phyloP scores from a whole-genome alignment of 352 stramenopile genomes.

The Blastocystis sp. region DNA sequence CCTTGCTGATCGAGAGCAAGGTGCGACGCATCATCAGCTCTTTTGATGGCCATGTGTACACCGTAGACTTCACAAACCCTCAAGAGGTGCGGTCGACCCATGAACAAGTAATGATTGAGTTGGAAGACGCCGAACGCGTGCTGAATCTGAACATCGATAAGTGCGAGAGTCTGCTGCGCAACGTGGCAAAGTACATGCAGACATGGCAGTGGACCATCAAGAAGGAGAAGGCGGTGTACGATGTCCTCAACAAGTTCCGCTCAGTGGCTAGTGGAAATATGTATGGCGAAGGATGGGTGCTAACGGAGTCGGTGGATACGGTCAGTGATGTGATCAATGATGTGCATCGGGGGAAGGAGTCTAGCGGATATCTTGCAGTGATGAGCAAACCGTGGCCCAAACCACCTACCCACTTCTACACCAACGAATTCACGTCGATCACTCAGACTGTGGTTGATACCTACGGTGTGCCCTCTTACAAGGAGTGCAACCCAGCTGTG shows the following conservation, averaged over 20 bases:
- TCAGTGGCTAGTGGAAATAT: conserved; percentile 91
- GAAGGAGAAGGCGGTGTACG: conserved; percentile 92
- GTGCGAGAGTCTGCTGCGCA: conserved; percentile 83
- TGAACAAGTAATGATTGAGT: conserved; percentile 83
- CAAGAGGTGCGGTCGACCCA: conserved; percentile 74
- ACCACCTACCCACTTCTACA: conserved; percentile 94
- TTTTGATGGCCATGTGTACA: conserved; percentile 90
- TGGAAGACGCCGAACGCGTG: conserved; percentile 90
- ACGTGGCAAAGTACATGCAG: conserved; percentile 84
- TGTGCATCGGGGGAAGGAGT: conserved; percentile 86
- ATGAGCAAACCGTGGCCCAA: conserved; percentile 88
- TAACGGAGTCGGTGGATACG: conserved; percentile 72
- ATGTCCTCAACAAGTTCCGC: conserved; percentile 95
- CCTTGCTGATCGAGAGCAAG: conserved; percentile 90
- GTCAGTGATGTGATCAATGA: conserved; percentile 69
- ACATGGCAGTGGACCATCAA: conserved; percentile 93
- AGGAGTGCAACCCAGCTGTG: conserved; percentile 93
- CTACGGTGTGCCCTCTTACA: conserved; percentile 94
- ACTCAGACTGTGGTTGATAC: conserved; percentile 98
- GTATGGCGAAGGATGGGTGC: conserved; percentile 90
- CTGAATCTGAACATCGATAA: conserved; percentile 89
- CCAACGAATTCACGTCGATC: conserved; percentile 95
- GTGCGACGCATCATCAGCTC: conserved; percentile 96
- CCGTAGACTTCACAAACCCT: conserved; percentile 86
- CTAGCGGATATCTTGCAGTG: conserved; percentile 83